Evolutionary conservation across 1,284 basidiomycete species (phyloP).

Genomic region (Papiliotrema laurentii): DNA sequence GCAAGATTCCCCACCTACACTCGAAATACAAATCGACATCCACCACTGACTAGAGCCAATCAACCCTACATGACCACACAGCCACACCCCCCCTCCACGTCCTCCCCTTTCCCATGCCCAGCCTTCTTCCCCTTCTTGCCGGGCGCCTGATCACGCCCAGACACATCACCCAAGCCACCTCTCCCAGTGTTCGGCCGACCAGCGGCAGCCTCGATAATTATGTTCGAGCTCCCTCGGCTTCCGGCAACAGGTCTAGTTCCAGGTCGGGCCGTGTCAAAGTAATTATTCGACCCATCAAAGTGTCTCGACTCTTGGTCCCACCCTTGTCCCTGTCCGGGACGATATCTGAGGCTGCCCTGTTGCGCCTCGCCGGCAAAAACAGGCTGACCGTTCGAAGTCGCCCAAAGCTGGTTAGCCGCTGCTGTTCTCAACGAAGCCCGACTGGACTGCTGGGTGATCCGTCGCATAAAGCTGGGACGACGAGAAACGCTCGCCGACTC

Average conservation of each 20-base stretch:
- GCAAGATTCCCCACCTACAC: no score
- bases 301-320: not conserved
- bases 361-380: no score
- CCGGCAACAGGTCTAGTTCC: no score
- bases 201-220: no score
- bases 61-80: constrained; percentile 9
- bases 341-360: no score
- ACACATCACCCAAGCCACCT: not conserved
- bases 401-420: not conserved
- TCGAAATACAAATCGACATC: no score
- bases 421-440: not conserved
- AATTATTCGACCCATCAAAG: not conserved
- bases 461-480: not conserved
- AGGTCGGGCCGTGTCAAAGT: not conserved
- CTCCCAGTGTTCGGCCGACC: not conserved
- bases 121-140: not conserved
- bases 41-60: no score
- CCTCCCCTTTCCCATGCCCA: constrained; percentile 5
- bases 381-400: no score
- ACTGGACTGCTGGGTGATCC: not conserved
- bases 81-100: no score
- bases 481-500: not conserved
- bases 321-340: no score
- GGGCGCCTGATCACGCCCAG: not conserved
- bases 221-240: no score